Percentiles rank a stretch among this genome's conserved stretches.
Evolutionary conservation across 2,329 filamentous ascomycete genomes (phyloP).

Genomic region (Trichoderma semiorbis): DNA sequence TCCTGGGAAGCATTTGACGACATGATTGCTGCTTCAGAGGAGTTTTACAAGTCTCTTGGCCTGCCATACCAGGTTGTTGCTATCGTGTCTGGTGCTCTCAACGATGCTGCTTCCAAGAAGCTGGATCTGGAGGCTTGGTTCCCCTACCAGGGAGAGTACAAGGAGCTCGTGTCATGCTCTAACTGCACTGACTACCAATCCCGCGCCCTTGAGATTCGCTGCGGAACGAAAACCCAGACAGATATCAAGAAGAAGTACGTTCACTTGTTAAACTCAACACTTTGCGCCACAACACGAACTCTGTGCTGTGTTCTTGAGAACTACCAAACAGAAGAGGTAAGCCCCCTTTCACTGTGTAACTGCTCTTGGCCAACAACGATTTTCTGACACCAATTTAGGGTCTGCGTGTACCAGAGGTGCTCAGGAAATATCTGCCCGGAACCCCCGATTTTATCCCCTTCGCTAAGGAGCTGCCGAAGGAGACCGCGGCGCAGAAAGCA

Average conservation of each 20-base stretch:
- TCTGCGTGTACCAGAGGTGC: conserved; percentile 73
- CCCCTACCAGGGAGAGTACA: conserved; percentile 94
- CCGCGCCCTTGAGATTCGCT: conserved; percentile 87
- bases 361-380: not conserved
- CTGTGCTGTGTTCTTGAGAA: conserved; percentile 96
- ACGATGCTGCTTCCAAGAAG: conserved; percentile 76
- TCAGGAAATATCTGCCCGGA: conserved; percentile 87
- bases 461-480: conserved; percentile 78
- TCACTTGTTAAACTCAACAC: conserved; percentile 84
- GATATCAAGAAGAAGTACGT: conserved; percentile 87
- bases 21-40: conserved; percentile 88
- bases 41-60: conserved; percentile 87
- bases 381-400: conserved; percentile 47
- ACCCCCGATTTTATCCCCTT: conserved; percentile 87
- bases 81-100: conserved; percentile 94
- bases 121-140: conserved; percentile 96
- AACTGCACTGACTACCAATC: conserved; percentile 99
- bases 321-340: conserved; percentile 83
- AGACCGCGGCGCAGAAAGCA: conserved; percentile 40
- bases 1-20: conserved; percentile 91
- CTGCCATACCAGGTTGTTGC: conserved; percentile 89
- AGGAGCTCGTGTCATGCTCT: conserved; percentile 94
- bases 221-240: conserved; percentile 80
- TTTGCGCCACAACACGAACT: conserved; percentile 87
- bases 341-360: conserved; percentile 23